Conservation (phyloP, 2,329 filamentous ascomycete genomes). For the Thelonectria olida region DNA sequence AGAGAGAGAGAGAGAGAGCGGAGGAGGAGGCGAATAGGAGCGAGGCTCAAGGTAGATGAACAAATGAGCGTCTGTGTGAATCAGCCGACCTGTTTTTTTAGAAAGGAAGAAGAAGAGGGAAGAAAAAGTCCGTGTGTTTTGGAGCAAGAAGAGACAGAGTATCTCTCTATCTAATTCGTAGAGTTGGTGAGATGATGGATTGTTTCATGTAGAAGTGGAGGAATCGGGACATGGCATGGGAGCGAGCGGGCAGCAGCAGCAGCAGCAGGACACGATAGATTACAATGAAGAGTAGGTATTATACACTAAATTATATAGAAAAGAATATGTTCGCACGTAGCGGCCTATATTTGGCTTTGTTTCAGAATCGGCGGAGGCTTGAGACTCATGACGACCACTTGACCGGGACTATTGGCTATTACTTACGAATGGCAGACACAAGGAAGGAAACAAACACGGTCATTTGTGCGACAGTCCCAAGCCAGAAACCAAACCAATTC, state of each 20-base stretch:
- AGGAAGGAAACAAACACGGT: too few relatives aligned
- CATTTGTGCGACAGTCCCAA: too few relatives aligned
- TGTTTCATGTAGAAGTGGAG: slow-evolving; percentile 36
- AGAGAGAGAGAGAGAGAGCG: background rate
- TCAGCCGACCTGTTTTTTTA: background rate
- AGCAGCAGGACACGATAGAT: background rate
- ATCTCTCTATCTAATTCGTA: too few relatives aligned
- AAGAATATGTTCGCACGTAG: too few relatives aligned
- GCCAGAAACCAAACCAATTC: background rate
- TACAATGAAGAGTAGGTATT: too few relatives aligned
- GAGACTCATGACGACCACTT: too few relatives aligned
- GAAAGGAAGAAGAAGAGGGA: background rate
- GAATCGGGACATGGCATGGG: slow-evolving; percentile 18
- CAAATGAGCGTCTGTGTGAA: background rate
- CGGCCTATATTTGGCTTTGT: too few relatives aligned
- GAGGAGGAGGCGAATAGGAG: background rate
- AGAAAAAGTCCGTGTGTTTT: background rate
- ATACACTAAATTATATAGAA: too few relatives aligned
- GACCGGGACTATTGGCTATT: too few relatives aligned
- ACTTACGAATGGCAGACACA: too few relatives aligned
- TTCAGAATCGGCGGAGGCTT: too few relatives aligned
- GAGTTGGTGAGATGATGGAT: slow-evolving; percentile 24
- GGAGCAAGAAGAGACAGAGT: slow-evolving; percentile 5
- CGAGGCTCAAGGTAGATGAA: too few relatives aligned
- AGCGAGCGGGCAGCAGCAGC: slow-evolving; percentile 11